These are phyloP conservation scores for Aphanomyces astaci DNA, from an alignment of 352 stramenopile genomes.

Conservation along the genomic window DNA sequence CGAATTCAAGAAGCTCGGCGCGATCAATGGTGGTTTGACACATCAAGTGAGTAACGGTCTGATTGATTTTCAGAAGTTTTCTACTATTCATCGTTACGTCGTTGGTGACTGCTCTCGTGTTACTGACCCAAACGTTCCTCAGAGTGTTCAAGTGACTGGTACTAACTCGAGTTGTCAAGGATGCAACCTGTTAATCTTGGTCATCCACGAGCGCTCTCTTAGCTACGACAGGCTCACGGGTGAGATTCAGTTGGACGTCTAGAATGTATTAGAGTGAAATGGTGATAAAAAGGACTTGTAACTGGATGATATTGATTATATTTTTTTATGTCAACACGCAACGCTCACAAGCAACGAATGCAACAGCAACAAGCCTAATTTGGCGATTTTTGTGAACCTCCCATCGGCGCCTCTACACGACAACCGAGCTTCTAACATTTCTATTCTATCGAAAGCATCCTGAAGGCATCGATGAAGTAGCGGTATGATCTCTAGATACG, in stretches of 20 bases:
- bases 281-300: too few relatives aligned
- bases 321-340: neutral
- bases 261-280: too few relatives aligned
- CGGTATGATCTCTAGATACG: neutral
- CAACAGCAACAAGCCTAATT: too few relatives aligned
- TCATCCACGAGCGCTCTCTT: neutral
- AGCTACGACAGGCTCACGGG: too few relatives aligned
- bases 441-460: neutral
- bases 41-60: slow-evolving; percentile 27
- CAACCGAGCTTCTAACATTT: neutral
- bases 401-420: too few relatives aligned
- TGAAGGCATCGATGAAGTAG: neutral
- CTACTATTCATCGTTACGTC: slow-evolving; percentile 20
- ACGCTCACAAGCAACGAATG: too few relatives aligned
- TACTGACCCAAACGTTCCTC: neutral
- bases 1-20: slow-evolving; percentile 25
- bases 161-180: slow-evolving; percentile 18
- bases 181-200: slow-evolving; percentile 1
- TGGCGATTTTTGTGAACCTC: too few relatives aligned
- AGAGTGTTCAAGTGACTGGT: neutral
- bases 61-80: slow-evolving; percentile 25
- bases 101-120: slow-evolving; percentile 24
- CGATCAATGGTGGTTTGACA: slow-evolving; percentile 27
- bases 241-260: slow-evolving; percentile 17
- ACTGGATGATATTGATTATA: too few relatives aligned